These are phyloP conservation scores for Dissophora ornata DNA, from an alignment of 192 early-diverging fungal species.

Conservation along the genomic window DNA sequence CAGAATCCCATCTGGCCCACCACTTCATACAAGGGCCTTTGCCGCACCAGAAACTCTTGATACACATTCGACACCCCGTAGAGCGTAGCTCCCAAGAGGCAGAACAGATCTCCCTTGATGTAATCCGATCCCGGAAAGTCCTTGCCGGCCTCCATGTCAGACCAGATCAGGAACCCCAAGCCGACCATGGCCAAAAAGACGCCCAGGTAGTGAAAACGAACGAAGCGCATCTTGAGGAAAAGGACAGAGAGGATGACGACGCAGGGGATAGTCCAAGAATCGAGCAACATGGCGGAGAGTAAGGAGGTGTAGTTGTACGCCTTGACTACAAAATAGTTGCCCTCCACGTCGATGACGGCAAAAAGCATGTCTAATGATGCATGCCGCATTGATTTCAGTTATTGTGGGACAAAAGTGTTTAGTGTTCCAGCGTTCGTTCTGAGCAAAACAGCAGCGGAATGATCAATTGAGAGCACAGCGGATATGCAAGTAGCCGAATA, in stretches of 20 bases:
- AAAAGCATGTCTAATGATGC: slow-evolving; percentile 65
- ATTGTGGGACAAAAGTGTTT: too few relatives aligned
- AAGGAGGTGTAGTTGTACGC: slow-evolving; percentile 80
- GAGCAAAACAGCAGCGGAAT: too few relatives aligned
- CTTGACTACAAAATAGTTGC: slow-evolving; percentile 86
- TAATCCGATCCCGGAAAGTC: slow-evolving; percentile 58
- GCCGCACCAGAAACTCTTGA: slow-evolving; percentile 77
- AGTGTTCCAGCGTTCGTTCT: too few relatives aligned
- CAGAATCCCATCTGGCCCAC: slow-evolving; percentile 80
- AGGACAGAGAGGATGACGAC: slow-evolving; percentile 75
- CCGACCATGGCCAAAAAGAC: slow-evolving; percentile 77
- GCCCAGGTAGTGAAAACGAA: slow-evolving; percentile 75
- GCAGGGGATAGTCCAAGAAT: slow-evolving; percentile 80
- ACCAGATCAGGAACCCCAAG: slow-evolving; percentile 72
- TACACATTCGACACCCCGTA: slow-evolving; percentile 80
- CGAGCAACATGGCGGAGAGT: slow-evolving; percentile 81
- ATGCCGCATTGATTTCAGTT: too few relatives aligned
- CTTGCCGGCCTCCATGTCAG: slow-evolving; percentile 71
- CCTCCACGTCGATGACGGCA: slow-evolving; percentile 79
- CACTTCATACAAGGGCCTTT: slow-evolving; percentile 78
- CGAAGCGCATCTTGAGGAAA: slow-evolving; percentile 70
- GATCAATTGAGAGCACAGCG: neutral
- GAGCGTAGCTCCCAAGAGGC: slow-evolving; percentile 75
- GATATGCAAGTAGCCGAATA: slow-evolving; percentile 5
- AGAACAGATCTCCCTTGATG: slow-evolving; percentile 79